Conservation (phyloP, 73 alveolate species). For the Stentor coeruleus region DNA sequence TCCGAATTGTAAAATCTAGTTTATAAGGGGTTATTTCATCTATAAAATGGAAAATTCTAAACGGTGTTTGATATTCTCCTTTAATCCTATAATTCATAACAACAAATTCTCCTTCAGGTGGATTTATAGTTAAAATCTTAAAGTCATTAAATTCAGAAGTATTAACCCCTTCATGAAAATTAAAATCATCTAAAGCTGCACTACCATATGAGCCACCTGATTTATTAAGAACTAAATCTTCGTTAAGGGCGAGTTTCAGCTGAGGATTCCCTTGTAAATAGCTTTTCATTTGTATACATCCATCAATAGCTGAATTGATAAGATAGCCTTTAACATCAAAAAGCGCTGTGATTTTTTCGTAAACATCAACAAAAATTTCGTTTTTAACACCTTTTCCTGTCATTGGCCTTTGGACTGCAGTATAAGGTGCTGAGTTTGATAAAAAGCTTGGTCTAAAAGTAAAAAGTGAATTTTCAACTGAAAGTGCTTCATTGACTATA, state of each 20-base stretch:
- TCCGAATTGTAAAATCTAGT: conserved; percentile 85
- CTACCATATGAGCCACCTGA: conserved; percentile 59
- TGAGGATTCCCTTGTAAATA: conserved; percentile 92
- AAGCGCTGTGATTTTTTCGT: conserved; percentile 92
- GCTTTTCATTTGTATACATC: conserved; percentile 93
- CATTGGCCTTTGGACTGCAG: conserved; percentile 57
- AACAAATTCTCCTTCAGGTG: conserved; percentile 99
- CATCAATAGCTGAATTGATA: conserved; percentile 95
- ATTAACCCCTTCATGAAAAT: conserved; percentile 97
- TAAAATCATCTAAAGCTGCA: conserved; percentile 90
- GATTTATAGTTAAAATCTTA: conserved; percentile 85
- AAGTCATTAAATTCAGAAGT: conserved; percentile 83
- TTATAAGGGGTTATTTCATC: conserved; percentile 69
- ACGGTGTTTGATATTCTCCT: conserved; percentile 96
- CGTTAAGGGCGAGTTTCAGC: conserved; percentile 74
- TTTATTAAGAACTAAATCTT: conserved; percentile 18
- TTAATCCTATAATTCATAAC: conserved; percentile 97
- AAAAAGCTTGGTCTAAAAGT: conserved; percentile 28
- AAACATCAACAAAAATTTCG: conserved; percentile 97
- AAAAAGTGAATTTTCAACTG: conserved; percentile 36
- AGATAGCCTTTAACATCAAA: conserved; percentile 96
- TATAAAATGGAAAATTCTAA: conserved; percentile 68
- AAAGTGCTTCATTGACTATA: conserved; percentile 70
- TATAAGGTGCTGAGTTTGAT: conserved; percentile 42
- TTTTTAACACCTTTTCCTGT: conserved; percentile 53